Conservation (phyloP, 495 filamentous ascomycete genomes). For the Achaetomiella virescens region DNA sequence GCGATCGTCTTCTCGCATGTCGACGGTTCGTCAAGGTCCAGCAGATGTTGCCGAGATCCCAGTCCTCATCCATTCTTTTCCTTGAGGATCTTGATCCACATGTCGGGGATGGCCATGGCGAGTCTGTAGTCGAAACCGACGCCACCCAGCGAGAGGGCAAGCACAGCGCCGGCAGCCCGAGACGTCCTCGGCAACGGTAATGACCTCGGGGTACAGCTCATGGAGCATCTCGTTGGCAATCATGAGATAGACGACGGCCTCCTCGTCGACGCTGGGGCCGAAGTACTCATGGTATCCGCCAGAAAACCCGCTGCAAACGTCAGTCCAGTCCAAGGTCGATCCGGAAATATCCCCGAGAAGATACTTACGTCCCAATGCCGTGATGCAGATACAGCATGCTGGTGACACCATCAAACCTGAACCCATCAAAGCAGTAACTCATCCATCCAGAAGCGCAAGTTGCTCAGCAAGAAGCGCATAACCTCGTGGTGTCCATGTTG, state of each 20-base stretch:
- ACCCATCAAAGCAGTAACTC: constrained; percentile 95
- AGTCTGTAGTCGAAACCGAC: constrained; percentile 96
- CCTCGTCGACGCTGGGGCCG: constrained; percentile 84
- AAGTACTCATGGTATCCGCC: constrained; percentile 99
- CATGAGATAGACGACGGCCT: constrained; percentile 93
- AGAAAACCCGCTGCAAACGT: constrained; percentile 70
- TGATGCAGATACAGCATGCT: constrained; percentile 97
- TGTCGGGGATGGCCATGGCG: constrained; percentile 95
- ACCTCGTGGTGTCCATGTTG: constrained; percentile 94
- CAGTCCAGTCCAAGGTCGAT: neutral
- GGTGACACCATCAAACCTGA: constrained; percentile 95
- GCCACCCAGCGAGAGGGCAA: constrained; percentile 79
- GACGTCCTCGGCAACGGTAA: constrained; percentile 95
- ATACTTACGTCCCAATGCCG: constrained; percentile 91
- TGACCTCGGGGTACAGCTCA: constrained; percentile 70
- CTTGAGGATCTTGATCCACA: constrained; percentile 98
- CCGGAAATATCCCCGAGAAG: neutral
- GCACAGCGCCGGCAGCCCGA: constrained; percentile 94
- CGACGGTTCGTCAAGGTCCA: constrained; percentile 87
- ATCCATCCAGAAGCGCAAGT: constrained; percentile 98
- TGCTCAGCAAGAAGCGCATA: constrained; percentile 86
- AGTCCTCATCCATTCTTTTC: constrained; percentile 86
- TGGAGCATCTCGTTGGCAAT: constrained; percentile 96
- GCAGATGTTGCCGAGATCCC: constrained; percentile 81
- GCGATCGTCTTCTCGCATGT: constrained; percentile 97